phyloP scores from a whole-genome alignment of 768 basidiomycete species.

The Lentinula guzmanii region DNA sequence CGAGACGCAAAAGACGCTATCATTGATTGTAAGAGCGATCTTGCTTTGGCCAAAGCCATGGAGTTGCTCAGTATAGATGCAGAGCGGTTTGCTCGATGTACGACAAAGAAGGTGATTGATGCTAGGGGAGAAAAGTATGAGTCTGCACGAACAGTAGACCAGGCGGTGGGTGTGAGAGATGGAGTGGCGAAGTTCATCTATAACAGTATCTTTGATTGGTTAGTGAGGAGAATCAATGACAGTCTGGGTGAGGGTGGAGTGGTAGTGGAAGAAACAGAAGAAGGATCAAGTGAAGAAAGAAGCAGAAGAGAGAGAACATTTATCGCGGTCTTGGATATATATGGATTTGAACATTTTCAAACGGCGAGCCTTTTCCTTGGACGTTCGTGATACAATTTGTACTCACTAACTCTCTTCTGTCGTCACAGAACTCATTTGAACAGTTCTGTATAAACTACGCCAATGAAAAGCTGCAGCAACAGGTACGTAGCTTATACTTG shows the following conservation, averaged over 20 bases:
- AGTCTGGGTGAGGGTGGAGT: conserved; percentile 40
- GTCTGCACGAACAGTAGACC: conserved; percentile 74
- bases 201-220: conserved; percentile 97
- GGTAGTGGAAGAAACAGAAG: conserved; percentile 60
- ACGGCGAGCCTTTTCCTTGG: conserved; percentile 46
- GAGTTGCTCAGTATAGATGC: conserved; percentile 86
- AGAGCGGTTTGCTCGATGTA: conserved; percentile 54
- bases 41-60: conserved; percentile 73
- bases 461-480: conserved; percentile 96
- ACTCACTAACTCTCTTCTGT: background rate
- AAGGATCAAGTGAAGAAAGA: conserved; percentile 78
- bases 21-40: conserved; percentile 70
- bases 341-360: conserved; percentile 96
- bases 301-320: conserved; percentile 75
- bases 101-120: conserved; percentile 96
- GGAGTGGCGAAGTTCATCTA: conserved; percentile 98
- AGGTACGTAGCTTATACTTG: conserved; percentile 44
- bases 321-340: conserved; percentile 97
- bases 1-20: conserved; percentile 67
- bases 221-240: conserved; percentile 96
- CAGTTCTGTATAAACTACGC: conserved; percentile 99
- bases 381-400: background rate
- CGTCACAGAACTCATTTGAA: conserved; percentile 40
- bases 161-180: conserved; percentile 91
- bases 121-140: conserved; percentile 75